These are phyloP conservation scores for Skeletonema tropicum DNA, from an alignment of 108 stramenopile genomes.

Conservation along the genomic window DNA sequence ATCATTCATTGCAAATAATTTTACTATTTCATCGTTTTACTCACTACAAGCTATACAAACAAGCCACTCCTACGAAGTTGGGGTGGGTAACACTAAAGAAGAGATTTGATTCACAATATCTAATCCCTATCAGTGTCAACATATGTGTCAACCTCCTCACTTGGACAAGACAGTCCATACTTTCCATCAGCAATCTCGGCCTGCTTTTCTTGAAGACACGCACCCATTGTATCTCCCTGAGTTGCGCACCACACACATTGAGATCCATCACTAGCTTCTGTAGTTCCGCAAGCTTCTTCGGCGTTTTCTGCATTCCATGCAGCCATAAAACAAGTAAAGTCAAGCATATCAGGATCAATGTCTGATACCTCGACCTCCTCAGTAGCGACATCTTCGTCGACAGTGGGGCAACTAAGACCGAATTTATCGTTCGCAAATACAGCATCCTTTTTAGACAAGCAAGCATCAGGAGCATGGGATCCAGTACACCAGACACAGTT, in stretches of 20 bases:
- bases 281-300: constrained; percentile 30
- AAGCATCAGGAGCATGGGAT: constrained; percentile 10
- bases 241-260: constrained; percentile 43
- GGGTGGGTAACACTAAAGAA: background rate
- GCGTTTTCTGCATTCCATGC: constrained; percentile 49
- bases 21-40: background rate
- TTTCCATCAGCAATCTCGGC: constrained; percentile 24
- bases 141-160: background rate
- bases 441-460: constrained; percentile 23
- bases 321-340: constrained; percentile 45
- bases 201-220: constrained; percentile 19
- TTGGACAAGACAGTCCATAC: constrained; percentile 36
- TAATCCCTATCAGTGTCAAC: background rate
- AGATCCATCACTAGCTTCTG: constrained; percentile 18
- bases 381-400: background rate
- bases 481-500: constrained; percentile 39
- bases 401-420: constrained; percentile 25
- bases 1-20: background rate
- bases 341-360: constrained; percentile 11
- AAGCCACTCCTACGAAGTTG: background rate
- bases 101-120: background rate
- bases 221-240: constrained; percentile 29
- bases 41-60: background rate
- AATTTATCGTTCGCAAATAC: constrained; percentile 10
- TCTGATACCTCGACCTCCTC: constrained; percentile 7